phyloP scores from a whole-genome alignment of 2,329 filamentous ascomycete genomes.

The Alternaria sp. region DNA sequence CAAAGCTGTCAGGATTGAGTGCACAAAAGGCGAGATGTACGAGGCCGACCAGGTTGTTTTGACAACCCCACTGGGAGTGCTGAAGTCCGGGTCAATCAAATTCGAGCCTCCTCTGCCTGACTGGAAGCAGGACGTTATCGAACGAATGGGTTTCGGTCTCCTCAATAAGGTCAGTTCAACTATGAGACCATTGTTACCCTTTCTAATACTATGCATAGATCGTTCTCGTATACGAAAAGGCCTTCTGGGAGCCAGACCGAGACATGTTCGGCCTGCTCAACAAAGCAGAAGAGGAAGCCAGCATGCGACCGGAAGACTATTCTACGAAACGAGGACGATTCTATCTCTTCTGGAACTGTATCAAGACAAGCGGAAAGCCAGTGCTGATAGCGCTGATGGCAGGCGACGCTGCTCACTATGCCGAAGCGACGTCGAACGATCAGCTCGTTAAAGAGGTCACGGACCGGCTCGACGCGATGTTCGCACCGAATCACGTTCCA shows the following conservation, averaged over 20 bases:
- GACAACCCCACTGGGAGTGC: conserved; percentile 86
- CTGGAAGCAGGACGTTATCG: conserved; percentile 82
- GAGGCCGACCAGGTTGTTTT: conserved; percentile 91
- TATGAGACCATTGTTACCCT: neutral
- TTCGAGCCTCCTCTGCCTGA: conserved; percentile 90
- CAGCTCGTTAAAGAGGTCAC: conserved; percentile 82
- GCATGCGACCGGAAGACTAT: conserved; percentile 81
- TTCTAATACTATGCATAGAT: conserved; percentile 53
- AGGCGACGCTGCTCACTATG: conserved; percentile 88
- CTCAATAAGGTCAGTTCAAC: conserved; percentile 75
- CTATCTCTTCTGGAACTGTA: conserved; percentile 97
- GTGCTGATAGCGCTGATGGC: conserved; percentile 94
- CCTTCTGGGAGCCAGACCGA: conserved; percentile 88
- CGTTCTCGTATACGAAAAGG: conserved; percentile 82
- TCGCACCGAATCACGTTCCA: conserved; percentile 68
- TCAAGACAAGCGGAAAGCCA: conserved; percentile 83
- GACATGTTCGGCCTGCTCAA: conserved; percentile 95
- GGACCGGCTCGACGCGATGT: conserved; percentile 76
- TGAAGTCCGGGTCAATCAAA: conserved; percentile 81
- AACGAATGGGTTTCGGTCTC: conserved; percentile 86
- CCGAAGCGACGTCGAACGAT: conserved; percentile 77
- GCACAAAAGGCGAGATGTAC: conserved; percentile 76
- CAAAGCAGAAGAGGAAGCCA: conserved; percentile 71
- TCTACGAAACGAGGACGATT: conserved; percentile 81
- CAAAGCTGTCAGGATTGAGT: conserved; percentile 57